Conservation (phyloP, 768 basidiomycete species). For the Panus rudis region DNA sequence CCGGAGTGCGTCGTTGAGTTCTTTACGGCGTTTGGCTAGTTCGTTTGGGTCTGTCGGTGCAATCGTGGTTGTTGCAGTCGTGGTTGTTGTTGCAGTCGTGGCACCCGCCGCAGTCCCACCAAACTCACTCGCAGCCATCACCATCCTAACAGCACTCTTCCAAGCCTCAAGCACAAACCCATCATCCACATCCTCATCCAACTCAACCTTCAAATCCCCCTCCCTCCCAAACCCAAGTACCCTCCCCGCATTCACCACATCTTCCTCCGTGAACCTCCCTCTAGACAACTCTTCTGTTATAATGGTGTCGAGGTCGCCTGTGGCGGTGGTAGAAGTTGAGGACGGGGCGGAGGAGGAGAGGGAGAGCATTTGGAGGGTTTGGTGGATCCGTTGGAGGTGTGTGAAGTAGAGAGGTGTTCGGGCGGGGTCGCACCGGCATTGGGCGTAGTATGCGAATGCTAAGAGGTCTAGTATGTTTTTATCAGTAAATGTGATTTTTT, state of each 20-base stretch:
- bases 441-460: slow-evolving; percentile 72
- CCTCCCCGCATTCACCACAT: slow-evolving; percentile 40
- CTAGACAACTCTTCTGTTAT: slow-evolving; percentile 55
- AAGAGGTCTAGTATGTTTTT: slow-evolving; percentile 48
- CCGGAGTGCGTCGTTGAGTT: slow-evolving; percentile 62
- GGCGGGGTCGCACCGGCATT: slow-evolving; percentile 73
- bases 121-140: no score
- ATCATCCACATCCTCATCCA: slow-evolving; percentile 62
- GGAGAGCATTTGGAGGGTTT: slow-evolving; percentile 40
- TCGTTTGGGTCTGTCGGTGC: slow-evolving; percentile 46
- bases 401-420: slow-evolving; percentile 60
- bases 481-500: slow-evolving; percentile 7
- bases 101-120: no score
- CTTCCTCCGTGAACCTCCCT: slow-evolving; percentile 54
- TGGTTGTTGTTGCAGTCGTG: no score
- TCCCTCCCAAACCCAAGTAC: slow-evolving; percentile 64
- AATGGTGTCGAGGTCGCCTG: slow-evolving; percentile 47
- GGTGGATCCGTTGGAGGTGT: slow-evolving; percentile 44
- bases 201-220: slow-evolving; percentile 55
- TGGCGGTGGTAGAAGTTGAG: slow-evolving; percentile 32
- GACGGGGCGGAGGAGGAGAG: slow-evolving; percentile 31
- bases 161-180: slow-evolving; percentile 67
- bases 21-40: slow-evolving; percentile 39
- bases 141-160: no score
- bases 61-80: no score